Evolutionary conservation across 2,329 filamentous ascomycete species (phyloP).

Genomic region (Colletotrichum eleusines): DNA sequence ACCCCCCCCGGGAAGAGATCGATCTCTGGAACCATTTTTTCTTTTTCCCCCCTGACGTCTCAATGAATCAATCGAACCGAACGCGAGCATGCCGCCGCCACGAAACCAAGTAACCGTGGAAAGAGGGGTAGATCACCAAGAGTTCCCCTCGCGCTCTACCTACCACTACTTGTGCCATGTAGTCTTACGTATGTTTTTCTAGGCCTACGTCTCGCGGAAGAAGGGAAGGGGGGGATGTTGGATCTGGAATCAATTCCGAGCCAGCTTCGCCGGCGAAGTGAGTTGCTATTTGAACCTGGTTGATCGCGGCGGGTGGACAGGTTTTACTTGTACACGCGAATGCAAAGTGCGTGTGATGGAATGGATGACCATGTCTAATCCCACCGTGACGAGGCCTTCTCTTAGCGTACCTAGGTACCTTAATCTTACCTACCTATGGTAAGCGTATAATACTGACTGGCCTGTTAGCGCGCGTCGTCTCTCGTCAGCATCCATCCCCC

Average conservation of each 20-base stretch:
- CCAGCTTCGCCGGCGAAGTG: background rate
- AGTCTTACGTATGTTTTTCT: background rate
- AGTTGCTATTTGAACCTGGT: background rate
- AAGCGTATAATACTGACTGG: background rate
- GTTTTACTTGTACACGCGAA: background rate
- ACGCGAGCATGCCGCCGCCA: background rate
- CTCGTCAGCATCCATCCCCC: background rate
- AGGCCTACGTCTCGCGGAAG: background rate
- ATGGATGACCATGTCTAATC: background rate
- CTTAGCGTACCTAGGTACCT: no score
- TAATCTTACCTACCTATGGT: background rate
- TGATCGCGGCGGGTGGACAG: conserved; percentile 12
- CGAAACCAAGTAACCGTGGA: background rate
- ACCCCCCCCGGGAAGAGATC: background rate
- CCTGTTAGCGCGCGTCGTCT: background rate
- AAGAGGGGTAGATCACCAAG: background rate
- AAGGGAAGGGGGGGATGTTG: no score
- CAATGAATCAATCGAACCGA: background rate
- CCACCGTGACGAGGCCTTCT: background rate
- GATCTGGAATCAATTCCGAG: background rate
- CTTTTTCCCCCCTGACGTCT: background rate
- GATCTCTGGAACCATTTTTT: background rate
- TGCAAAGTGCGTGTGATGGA: background rate
- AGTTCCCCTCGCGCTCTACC: background rate
- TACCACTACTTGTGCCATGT: background rate